Evolutionary conservation across 163 green algal species (phyloP).

Genomic region (Chlorella variabilis): DNA sequence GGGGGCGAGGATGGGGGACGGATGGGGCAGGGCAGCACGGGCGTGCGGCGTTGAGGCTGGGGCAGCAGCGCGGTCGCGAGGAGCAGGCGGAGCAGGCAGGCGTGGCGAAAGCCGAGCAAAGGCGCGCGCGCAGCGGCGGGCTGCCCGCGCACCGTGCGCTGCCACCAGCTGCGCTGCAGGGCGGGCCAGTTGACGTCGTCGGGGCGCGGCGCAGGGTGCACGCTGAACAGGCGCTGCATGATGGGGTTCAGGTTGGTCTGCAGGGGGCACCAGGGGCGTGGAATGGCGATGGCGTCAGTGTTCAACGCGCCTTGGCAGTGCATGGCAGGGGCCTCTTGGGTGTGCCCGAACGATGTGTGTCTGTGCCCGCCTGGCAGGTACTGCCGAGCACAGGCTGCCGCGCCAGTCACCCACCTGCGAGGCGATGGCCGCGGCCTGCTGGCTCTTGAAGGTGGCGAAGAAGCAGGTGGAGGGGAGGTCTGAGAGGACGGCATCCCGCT

Average conservation of each 20-base stretch:
- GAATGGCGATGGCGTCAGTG: too few relatives aligned
- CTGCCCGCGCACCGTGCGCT: constrained; percentile 36
- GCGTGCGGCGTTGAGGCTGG: background rate
- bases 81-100: background rate
- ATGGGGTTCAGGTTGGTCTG: constrained; percentile 54
- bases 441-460: constrained; percentile 50
- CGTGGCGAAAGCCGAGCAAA: background rate
- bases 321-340: too few relatives aligned
- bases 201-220: constrained; percentile 38
- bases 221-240: constrained; percentile 45
- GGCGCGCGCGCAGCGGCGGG: too few relatives aligned
- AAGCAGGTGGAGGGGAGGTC: constrained; percentile 54
- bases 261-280: background rate
- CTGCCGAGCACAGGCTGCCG: too few relatives aligned
- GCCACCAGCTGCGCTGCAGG: constrained; percentile 49
- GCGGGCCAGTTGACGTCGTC: constrained; percentile 56
- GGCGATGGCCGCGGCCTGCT: constrained; percentile 48
- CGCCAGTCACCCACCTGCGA: constrained; percentile 4
- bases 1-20: background rate
- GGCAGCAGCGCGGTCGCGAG: background rate
- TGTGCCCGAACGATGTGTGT: too few relatives aligned
- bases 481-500: constrained; percentile 41
- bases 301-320: too few relatives aligned
- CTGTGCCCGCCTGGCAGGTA: too few relatives aligned
- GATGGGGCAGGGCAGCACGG: background rate